Evolutionary conservation across 306 rosid genomes (phyloP).

Genomic region (Potentilla sterilis): DNA sequence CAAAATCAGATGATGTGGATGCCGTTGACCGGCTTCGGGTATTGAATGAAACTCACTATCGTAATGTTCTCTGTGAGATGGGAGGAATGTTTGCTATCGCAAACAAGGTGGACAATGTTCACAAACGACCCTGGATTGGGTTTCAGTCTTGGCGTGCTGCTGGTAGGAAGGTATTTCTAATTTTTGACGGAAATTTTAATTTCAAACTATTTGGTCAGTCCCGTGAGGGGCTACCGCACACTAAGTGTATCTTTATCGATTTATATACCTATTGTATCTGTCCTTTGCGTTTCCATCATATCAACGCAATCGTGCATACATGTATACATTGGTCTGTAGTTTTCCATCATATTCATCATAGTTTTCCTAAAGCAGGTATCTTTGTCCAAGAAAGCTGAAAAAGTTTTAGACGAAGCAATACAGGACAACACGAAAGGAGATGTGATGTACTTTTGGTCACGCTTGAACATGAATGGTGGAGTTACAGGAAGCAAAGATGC

Average conservation of each 20-base stretch:
- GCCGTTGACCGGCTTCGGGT: slow-evolving; percentile 75
- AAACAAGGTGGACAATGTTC: slow-evolving; percentile 75
- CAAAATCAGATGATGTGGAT: slow-evolving; percentile 90
- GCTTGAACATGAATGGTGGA: slow-evolving; percentile 56
- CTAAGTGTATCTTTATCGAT: background rate
- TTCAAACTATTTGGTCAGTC: slow-evolving; percentile 7
- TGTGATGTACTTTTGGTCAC: slow-evolving; percentile 84
- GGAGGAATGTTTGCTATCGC: slow-evolving; percentile 98
- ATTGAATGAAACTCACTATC: slow-evolving; percentile 64
- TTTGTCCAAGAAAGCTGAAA: slow-evolving; percentile 64
- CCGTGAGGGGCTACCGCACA: background rate
- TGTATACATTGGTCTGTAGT: background rate
- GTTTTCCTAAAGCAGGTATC: slow-evolving; percentile 62
- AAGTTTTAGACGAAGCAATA: slow-evolving; percentile 64
- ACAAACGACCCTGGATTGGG: slow-evolving; percentile 96
- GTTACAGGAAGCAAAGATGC: slow-evolving; percentile 44
- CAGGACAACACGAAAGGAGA: slow-evolving; percentile 59
- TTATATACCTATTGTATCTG: background rate
- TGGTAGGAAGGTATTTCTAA: slow-evolving; percentile 87
- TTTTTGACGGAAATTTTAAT: slow-evolving; percentile 24
- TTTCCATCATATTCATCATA: slow-evolving; percentile 14
- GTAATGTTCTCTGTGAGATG: slow-evolving; percentile 79
- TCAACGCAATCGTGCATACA: background rate
- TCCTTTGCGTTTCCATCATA: background rate
- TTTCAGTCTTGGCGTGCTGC: slow-evolving; percentile 98